Base-by-base conservation (phyloP, 257 asterid genomes). In the Mitragyna speciosa region DNA sequence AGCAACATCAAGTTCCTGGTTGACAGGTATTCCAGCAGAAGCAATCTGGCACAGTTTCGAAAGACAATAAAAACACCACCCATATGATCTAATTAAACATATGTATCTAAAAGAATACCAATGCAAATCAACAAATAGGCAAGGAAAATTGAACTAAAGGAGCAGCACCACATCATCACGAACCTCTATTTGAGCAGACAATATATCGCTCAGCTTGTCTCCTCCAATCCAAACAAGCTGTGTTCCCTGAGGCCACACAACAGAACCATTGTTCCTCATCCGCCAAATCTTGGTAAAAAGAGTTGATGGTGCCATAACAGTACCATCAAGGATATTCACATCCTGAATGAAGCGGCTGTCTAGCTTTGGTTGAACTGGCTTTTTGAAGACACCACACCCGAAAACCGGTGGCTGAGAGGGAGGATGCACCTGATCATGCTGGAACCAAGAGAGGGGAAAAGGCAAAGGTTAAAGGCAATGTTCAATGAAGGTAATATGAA, bases 241-340 rank as follows among this genome's bases (percentile, higher is more conserved):
- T 4, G 96, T 86, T 79, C 93, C 94, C 59, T 77, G 86, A 31
- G 97, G 97, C 99, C 99, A 96, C 14, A 39, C 81, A 22, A 82
- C 76, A 20, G 87, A 84, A 36, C 99, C 98, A 83, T 85, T 94
- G 90, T 96, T 96, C 89, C 89, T 94, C 97, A 96, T 88, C 83
- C 94, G 87, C 99, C 99, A 96, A 81, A 96, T 92, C 91, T 96
- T 96, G 79, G 98, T 94, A 83, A 96, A 94, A 14, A 84, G 92
- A 79, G 90, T 86, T 33, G 70, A 83, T 81, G 99, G 99, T 49
- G 93, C 89, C 90, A 94, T 85, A 78, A 89, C 65, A 31, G 98
- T 94, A 67, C 97, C 99, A 86, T 96, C 99, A 82, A 86, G 78
- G 68, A 96, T 64, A 84, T 89, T 96, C 82, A 94, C 92, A 87